Base-by-base conservation (phyloP, 2,329 filamentous ascomycete genomes). In the Calonectria henricotiae region DNA sequence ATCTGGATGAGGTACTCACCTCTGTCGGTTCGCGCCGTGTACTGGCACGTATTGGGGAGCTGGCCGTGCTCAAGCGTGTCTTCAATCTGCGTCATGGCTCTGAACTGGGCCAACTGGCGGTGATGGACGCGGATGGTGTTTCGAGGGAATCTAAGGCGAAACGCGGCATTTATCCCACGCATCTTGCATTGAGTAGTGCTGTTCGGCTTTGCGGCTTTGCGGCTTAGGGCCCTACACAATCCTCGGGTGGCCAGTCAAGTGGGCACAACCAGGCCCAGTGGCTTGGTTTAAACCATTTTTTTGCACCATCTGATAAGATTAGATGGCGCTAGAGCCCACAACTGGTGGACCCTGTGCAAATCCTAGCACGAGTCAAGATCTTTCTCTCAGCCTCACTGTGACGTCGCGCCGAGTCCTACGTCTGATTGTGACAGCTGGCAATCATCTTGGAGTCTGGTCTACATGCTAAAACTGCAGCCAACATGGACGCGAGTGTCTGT, bases 1-100 rank as follows among this genome's bases (percentile, higher is more conserved):
- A 80, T 70, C 65, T 81, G 79, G 5, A 81, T 68, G 4, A 79
- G 70, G 27, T 69, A 69, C n/a, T 69, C 67, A 32, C 67, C 67
- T 51, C 61, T 13, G 9, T 41, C 35, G 20, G 67, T 69, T 12
- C 30, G 49, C 6, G 67, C 67, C 61, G 49, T 60, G 49, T 69
- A 69, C 32, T 69, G 67, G 67, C 67, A 69, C 23, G 62, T 65
- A 43, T 69, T 65, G 23, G 67, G 61, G 32, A 46, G 65, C 20
- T 46, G 44, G 23, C 43, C 55, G 30, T 67, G 55, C 35, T 62
- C 65, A 3, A 54, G 55, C 25, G 43, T 60, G 15, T 43, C n/a
- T 37, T 37, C 37, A 37, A 61, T 37, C 23, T 63, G 61, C 13
- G 44, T 63, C 61, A 49, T 47, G 61, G 44, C 30, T 63, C 44